These are phyloP conservation scores for Pestalotiopsis fici DNA, from an alignment of 2,329 filamentous ascomycete species.

Conservation along the genomic window DNA sequence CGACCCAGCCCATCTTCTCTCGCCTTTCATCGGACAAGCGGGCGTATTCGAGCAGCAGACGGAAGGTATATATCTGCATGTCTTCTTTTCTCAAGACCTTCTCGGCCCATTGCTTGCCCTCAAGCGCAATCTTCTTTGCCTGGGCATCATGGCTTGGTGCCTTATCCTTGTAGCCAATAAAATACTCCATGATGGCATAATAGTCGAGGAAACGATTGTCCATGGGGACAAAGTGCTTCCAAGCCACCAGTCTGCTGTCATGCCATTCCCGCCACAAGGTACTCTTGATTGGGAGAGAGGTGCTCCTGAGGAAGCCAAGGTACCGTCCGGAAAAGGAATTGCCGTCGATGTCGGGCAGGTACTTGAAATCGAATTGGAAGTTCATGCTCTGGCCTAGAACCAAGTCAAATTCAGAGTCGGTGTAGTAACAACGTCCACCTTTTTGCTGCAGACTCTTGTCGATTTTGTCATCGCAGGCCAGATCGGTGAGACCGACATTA, in stretches of 20 bases:
- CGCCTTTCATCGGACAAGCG: slow-evolving; percentile 53
- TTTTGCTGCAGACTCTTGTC: slow-evolving; percentile 31
- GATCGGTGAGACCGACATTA: slow-evolving; percentile 54
- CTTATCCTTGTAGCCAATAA: slow-evolving; percentile 58
- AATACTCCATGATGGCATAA: slow-evolving; percentile 74
- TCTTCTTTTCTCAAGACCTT: slow-evolving; percentile 69
- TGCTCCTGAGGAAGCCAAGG: slow-evolving; percentile 68
- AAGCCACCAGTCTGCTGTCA: slow-evolving; percentile 70
- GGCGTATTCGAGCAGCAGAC: slow-evolving; percentile 66
- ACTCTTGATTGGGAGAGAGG: slow-evolving; percentile 73
- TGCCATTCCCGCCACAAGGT: slow-evolving; percentile 83
- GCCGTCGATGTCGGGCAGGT: slow-evolving; percentile 76
- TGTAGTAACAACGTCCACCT: slow-evolving; percentile 47
- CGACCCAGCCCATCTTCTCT: slow-evolving; percentile 57
- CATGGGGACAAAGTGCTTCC: slow-evolving; percentile 82
- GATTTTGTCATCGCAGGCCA: slow-evolving; percentile 45
- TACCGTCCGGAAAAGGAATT: slow-evolving; percentile 71
- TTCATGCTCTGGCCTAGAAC: slow-evolving; percentile 41
- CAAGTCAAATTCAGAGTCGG: slow-evolving; percentile 43
- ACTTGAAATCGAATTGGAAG: slow-evolving; percentile 65
- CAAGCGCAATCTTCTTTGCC: slow-evolving; percentile 65
- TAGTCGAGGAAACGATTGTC: slow-evolving; percentile 73
- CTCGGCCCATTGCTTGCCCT: slow-evolving; percentile 69
- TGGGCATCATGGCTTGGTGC: slow-evolving; percentile 51
- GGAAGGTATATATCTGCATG: slow-evolving; percentile 70